phyloP scores from a whole-genome alignment of 305 asterid genomes.

The Solanum chacoense region DNA sequence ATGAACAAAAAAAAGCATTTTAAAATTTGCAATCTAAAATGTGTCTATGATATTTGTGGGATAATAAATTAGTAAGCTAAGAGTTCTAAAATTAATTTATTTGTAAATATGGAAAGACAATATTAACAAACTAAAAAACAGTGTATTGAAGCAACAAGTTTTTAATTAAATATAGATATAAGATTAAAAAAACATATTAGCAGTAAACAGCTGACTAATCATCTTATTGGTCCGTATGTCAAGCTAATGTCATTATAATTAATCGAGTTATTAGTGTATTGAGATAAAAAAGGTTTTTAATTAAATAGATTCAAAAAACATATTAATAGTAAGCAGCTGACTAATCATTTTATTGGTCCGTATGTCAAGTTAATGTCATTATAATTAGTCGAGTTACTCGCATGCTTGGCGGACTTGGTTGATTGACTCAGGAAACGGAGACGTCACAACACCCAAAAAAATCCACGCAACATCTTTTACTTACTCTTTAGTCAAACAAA shows the following conservation, averaged over 20 bases:
- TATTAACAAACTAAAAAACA: not conserved
- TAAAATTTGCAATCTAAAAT: not conserved
- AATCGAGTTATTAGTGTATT: not conserved
- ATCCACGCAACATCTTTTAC: not conserved
- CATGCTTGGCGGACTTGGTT: not conserved
- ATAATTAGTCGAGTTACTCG: too few relatives aligned
- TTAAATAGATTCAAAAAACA: too few relatives aligned
- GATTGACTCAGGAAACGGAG: not conserved
- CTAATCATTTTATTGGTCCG: too few relatives aligned
- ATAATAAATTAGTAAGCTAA: not conserved
- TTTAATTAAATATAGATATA: not conserved
- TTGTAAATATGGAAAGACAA: not conserved
- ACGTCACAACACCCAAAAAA: not conserved
- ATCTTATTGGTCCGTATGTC: not conserved
- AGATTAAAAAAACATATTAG: not conserved
- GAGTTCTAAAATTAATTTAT: not conserved
- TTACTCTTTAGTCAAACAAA: not conserved
- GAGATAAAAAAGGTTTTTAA: too few relatives aligned
- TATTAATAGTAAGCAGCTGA: too few relatives aligned
- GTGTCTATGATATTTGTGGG: rapidly evolving
- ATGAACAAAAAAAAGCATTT: not conserved
- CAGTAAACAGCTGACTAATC: not conserved
- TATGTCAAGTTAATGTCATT: too few relatives aligned
- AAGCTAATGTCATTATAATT: not conserved
- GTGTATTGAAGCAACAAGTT: not conserved